Evolutionary conservation across 768 basidiomycete genomes (phyloP).

Genomic region (Suillus decipiens): DNA sequence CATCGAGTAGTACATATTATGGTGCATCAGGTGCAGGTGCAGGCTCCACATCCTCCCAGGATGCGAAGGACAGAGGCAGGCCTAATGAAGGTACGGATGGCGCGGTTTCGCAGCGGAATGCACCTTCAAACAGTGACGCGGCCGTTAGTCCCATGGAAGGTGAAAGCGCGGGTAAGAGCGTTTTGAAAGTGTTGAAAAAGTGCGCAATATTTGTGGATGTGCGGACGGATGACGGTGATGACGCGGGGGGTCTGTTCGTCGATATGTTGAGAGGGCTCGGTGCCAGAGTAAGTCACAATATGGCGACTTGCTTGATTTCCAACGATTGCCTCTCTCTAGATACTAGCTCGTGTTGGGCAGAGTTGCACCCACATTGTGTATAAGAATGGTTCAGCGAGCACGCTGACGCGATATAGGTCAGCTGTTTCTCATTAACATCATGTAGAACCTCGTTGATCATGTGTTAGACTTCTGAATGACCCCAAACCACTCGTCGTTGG

Average conservation of each 20-base stretch:
- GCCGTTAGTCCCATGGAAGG: neutral
- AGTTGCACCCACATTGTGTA: constrained; percentile 84
- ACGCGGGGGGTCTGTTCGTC: constrained; percentile 78
- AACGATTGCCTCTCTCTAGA: constrained; percentile 35
- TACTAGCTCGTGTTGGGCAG: constrained; percentile 65
- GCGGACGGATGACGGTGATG: constrained; percentile 68
- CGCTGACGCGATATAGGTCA: constrained; percentile 70
- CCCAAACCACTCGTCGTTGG: constrained; percentile 76
- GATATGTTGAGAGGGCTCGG: constrained; percentile 83
- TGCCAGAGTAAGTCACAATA: constrained; percentile 59
- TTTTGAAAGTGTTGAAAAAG: constrained; percentile 61
- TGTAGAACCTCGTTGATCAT: constrained; percentile 5
- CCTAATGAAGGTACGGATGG: constrained; percentile 22
- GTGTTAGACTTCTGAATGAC: constrained; percentile 57
- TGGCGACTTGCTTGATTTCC: constrained; percentile 1
- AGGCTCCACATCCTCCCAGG: constrained; percentile 17
- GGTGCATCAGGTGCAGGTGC: constrained; percentile 25
- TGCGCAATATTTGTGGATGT: constrained; percentile 89
- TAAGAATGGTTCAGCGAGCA: constrained; percentile 80
- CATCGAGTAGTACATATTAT: constrained; percentile 41
- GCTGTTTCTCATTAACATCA: constrained; percentile 17
- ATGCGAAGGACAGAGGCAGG: constrained; percentile 12
- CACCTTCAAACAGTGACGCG: neutral
- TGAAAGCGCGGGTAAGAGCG: constrained; percentile 26
- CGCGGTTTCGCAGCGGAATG: constrained; percentile 13